A percentile compares a stretch with the other conserved stretches of the same genome.
These are phyloP conservation scores for Phytophthora megakarya DNA, from an alignment of 352 stramenopile species.

Conservation along the genomic window DNA sequence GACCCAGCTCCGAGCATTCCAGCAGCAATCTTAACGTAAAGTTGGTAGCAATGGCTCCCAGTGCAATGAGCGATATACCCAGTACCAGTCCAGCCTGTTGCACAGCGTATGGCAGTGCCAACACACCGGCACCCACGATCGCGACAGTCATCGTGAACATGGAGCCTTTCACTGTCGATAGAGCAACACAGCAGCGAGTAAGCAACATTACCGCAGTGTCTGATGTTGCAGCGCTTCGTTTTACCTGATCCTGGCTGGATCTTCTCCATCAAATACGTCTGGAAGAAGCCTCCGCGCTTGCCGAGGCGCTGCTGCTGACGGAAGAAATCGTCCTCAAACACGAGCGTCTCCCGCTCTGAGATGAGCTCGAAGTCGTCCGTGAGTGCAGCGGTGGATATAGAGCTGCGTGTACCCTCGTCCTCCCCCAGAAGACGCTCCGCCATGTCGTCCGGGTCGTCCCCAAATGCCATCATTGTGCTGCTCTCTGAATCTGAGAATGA, in stretches of 20 bases:
- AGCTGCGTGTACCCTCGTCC: constrained; percentile 5
- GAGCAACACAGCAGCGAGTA: not conserved
- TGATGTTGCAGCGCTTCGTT: too few species aligned
- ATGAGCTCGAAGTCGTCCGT: constrained; percentile 71
- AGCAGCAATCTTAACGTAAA: constrained; percentile 86
- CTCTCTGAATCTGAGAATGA: constrained; percentile 22
- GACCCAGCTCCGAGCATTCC: constrained; percentile 72
- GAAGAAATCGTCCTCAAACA: constrained; percentile 72
- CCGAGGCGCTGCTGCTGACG: constrained; percentile 38
- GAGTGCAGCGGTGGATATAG: constrained; percentile 5
- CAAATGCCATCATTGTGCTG: constrained; percentile 50
- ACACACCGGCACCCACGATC: constrained; percentile 82
- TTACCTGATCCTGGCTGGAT: constrained; percentile 84
- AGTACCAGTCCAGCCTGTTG: constrained; percentile 77
- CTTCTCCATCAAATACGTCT: constrained; percentile 80
- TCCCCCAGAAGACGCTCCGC: constrained; percentile 39
- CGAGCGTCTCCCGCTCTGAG: constrained; percentile 76
- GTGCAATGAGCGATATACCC: constrained; percentile 68
- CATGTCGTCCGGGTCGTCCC: constrained; percentile 32
- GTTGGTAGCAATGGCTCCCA: constrained; percentile 75
- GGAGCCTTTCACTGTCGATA: constrained; percentile 80
- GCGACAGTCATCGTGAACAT: constrained; percentile 92
- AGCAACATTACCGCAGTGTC: not conserved
- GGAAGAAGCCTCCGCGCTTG: constrained; percentile 56
- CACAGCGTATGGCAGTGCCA: constrained; percentile 82